Base-by-base conservation (phyloP, 352 stramenopile genomes). In the Phytophthora meadii region DNA sequence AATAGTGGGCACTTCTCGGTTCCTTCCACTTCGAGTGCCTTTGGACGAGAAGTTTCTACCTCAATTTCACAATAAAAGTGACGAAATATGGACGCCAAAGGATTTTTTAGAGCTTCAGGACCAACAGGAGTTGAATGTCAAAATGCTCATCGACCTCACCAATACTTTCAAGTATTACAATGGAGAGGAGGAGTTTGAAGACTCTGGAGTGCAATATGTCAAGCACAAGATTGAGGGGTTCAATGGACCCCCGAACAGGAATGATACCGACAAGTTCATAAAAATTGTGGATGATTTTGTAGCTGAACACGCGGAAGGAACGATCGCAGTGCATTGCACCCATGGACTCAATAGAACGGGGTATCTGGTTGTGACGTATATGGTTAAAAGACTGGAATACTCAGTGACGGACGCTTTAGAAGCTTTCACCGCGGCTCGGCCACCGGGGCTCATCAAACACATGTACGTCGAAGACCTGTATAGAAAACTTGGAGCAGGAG, bases 131-230 rank as follows among this genome's bases (percentile, higher is more conserved):
- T 53, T 82, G 2, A 63, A 89, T 51, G 72, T 93, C 17, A 79
- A 87, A 17, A 75, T 93, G 54, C 62, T 95, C 34, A 84, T 95
- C 25, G 87, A 95, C 49, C 73, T 95, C 34, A 95, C 87, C 14
- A 95, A 95, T 54, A 95, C 87, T 15, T 83, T 77, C 62, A 92
- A 93, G 60, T 95, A 95, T 64, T 95, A 95, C 72, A 65, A 90
- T 48, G 87, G 87, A 10, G 65, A 61, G 2, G 37, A 54, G 2
- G 82, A 78, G 51, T 90, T 95, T 42, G 50, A 69, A 7, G 57
- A 76, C 27, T 76, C 74, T 4, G 54, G 42, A 2, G 68, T 93
- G 28, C 54, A 87, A 56, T 95, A 95, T 59, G 76, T 87, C 22
- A 95, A 95, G 55, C 74, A 92, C n/a, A 67, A 61, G 34, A 91